Conservation (phyloP, 345 rosid species). For the Citrus mangshanensis region DNA sequence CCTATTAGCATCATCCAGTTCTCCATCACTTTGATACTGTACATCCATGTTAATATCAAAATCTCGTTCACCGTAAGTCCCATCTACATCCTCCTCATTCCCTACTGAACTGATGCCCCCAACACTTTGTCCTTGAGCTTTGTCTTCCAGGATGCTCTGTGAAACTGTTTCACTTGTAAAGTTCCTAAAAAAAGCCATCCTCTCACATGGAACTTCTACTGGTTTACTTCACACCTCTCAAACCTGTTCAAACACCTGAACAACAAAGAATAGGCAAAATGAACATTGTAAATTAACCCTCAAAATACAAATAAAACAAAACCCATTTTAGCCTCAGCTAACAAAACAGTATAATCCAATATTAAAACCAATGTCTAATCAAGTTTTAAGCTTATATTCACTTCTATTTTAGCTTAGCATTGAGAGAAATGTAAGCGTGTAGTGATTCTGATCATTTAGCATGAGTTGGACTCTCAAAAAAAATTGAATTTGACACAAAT, state of each 20-base stretch:
- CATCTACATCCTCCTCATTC: conserved; percentile 43
- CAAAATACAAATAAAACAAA: not conserved
- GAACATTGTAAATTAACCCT: not conserved
- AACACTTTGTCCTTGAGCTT: conserved; percentile 41
- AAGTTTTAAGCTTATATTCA: not conserved
- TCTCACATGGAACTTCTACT: conserved; percentile 46
- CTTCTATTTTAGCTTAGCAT: not conserved
- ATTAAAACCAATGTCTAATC: not conserved
- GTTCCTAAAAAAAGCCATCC: conserved; percentile 87
- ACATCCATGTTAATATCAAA: conserved; percentile 74
- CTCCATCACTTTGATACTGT: conserved; percentile 71
- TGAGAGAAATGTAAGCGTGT: not conserved
- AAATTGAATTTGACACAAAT: not conserved
- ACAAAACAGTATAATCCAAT: not conserved
- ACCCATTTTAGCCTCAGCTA: not conserved
- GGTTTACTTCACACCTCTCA: conserved; percentile 3
- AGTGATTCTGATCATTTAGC: not conserved
- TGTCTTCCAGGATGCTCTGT: conserved; percentile 58
- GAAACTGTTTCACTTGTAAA: conserved; percentile 58
- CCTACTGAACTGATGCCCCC: conserved; percentile 42
- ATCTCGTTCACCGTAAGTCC: conserved; percentile 53
- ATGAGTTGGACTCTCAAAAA: not conserved
- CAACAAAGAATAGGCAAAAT: conserved; percentile 9
- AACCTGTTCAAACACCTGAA: conserved; percentile 21
- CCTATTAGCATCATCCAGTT: conserved; percentile 50